Percentiles rank a stretch among this genome's conserved stretches.
Conservation (phyloP, 2,329 filamentous ascomycete species). For the Bipolaris oryzae region DNA sequence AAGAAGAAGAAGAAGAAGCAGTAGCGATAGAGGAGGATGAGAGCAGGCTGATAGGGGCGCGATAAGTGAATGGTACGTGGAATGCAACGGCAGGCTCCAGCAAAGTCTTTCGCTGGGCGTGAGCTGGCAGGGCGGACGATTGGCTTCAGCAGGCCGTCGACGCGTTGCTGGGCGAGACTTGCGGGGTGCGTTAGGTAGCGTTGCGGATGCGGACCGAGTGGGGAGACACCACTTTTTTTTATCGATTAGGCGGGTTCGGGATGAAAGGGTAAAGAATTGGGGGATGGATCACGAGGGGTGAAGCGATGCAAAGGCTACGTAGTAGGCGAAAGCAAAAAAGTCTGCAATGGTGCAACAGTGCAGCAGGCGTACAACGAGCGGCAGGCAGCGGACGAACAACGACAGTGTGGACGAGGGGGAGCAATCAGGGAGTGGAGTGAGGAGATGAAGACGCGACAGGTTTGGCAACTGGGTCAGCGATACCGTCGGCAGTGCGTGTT, state of each 20-base stretch:
- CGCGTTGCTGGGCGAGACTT: slow-evolving; percentile 30
- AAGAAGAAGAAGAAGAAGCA: neutral
- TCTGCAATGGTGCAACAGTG: neutral
- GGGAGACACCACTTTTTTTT: slow-evolving; percentile 19
- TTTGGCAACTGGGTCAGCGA: slow-evolving; percentile 19
- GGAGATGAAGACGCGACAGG: slow-evolving; percentile 23
- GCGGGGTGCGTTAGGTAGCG: slow-evolving; percentile 35
- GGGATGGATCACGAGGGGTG: neutral
- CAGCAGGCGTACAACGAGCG: neutral
- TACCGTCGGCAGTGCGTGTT: slow-evolving; percentile 26
- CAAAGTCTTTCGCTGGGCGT: slow-evolving; percentile 17
- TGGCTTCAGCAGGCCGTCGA: slow-evolving; percentile 16
- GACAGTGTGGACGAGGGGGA: neutral
- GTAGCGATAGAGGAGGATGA: neutral
- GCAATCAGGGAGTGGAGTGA: slow-evolving; percentile 13
- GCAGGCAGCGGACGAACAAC: neutral
- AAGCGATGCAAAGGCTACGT: neutral
- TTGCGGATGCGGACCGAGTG: slow-evolving; percentile 23
- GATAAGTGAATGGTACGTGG: slow-evolving; percentile 17
- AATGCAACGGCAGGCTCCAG: slow-evolving; percentile 18
- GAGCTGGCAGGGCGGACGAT: slow-evolving; percentile 34
- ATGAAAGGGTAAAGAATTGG: neutral
- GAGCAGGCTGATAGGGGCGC: slow-evolving; percentile 6
- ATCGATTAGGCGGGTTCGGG: slow-evolving; percentile 28
- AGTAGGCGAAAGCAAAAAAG: neutral